These are phyloP conservation scores for Fusarium setosum DNA, from an alignment of 2,329 filamentous ascomycete genomes.

Conservation along the genomic window DNA sequence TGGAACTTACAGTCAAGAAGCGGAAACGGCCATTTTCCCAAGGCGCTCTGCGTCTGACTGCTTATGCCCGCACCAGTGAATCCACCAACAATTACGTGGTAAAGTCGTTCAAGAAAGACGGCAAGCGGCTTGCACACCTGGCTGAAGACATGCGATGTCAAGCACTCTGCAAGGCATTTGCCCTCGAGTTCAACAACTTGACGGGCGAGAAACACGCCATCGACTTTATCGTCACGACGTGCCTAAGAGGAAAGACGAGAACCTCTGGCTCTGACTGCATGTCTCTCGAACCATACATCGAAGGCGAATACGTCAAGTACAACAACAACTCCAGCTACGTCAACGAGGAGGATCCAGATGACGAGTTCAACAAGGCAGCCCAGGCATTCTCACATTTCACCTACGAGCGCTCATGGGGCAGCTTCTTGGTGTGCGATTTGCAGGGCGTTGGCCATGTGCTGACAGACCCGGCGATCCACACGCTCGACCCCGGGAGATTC, in stretches of 20 bases:
- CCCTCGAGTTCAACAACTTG: conserved; percentile 53
- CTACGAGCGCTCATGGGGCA: conserved; percentile 53
- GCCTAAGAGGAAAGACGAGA: conserved; percentile 36
- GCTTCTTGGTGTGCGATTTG: conserved; percentile 49
- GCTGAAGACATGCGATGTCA: conserved; percentile 53
- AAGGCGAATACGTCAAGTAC: conserved; percentile 53
- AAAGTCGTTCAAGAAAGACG: conserved; percentile 46
- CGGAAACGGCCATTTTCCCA: conserved; percentile 42
- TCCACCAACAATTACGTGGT: conserved; percentile 48
- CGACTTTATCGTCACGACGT: conserved; percentile 48
- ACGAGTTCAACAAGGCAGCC: conserved; percentile 44
- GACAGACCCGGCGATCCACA: conserved; percentile 54
- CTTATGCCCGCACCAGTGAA: conserved; percentile 47
- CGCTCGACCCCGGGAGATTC: conserved; percentile 47
- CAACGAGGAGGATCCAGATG: conserved; percentile 37
- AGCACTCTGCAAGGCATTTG: conserved; percentile 53
- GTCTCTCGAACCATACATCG: conserved; percentile 51
- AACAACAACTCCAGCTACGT: conserved; percentile 50
- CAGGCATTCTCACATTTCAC: conserved; percentile 57
- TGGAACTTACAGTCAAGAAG: conserved; percentile 48
- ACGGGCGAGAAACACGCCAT: conserved; percentile 38
- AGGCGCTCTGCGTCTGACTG: conserved; percentile 48
- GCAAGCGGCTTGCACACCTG: conserved; percentile 42
- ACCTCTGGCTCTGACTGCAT: conserved; percentile 31
- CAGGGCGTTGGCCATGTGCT: conserved; percentile 51